phyloP scores from a whole-genome alignment of 257 asterid genomes.

The Solanum clarkiae region DNA sequence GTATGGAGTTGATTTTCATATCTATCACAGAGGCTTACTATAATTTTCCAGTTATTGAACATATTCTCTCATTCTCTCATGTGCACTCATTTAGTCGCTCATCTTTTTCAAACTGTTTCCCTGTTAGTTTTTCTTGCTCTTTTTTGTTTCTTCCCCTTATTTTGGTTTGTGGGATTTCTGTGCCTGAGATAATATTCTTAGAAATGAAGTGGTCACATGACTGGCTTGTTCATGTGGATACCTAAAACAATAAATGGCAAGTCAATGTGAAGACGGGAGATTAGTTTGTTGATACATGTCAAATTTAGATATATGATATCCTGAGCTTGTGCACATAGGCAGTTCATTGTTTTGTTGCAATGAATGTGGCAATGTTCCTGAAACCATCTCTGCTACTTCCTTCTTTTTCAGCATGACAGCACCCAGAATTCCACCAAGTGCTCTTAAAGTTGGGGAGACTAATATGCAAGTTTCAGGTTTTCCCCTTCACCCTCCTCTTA shows the following conservation, averaged over 20 bases:
- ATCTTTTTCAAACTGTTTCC: background rate
- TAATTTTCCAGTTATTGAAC: background rate
- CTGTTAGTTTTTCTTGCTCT: background rate
- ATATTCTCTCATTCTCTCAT: background rate
- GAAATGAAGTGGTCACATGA: background rate
- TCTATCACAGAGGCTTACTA: background rate
- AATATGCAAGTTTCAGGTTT: constrained; percentile 54
- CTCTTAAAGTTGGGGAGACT: constrained; percentile 74
- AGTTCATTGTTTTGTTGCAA: background rate
- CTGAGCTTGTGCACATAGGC: background rate
- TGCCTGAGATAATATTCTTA: background rate
- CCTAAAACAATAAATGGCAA: background rate
- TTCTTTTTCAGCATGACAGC: constrained; percentile 69
- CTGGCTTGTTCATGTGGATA: background rate
- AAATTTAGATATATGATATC: background rate
- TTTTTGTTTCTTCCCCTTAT: background rate
- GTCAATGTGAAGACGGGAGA: background rate
- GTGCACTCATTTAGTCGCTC: background rate
- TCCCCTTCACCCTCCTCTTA: background rate
- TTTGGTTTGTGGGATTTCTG: background rate
- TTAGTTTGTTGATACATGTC: background rate
- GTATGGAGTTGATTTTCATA: background rate
- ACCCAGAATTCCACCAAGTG: constrained; percentile 77
- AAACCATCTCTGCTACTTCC: background rate
- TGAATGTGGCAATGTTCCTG: background rate